These are phyloP conservation scores for Ceratobasidium theobromae DNA, from an alignment of 1,284 basidiomycete genomes.

Conservation along the genomic window DNA sequence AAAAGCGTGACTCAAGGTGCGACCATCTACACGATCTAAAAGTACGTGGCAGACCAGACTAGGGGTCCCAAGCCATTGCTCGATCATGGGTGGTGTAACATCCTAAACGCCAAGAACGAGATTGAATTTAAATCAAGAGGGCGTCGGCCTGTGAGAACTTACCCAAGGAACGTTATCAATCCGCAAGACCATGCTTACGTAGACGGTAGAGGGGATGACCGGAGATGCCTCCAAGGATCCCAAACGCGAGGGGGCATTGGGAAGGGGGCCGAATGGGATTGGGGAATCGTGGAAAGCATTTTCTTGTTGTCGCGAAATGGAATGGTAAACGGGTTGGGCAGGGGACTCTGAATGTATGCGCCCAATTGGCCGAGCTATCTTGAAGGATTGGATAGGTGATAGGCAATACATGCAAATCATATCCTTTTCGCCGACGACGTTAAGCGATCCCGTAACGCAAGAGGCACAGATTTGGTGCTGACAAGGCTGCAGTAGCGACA, in stretches of 20 bases:
- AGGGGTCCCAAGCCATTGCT: slow-evolving; percentile 62
- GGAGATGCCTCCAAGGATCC: background rate
- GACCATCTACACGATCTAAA: slow-evolving; percentile 67
- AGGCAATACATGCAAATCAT: slow-evolving; percentile 79
- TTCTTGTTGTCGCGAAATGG: too few species aligned
- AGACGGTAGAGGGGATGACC: background rate
- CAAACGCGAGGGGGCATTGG: background rate
- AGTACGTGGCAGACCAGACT: slow-evolving; percentile 70
- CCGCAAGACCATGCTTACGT: slow-evolving; percentile 56
- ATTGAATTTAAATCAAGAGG: background rate
- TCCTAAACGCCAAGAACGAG: slow-evolving; percentile 52
- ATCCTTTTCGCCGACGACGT: slow-evolving; percentile 81
- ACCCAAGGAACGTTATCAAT: slow-evolving; percentile 87
- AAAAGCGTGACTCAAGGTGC: slow-evolving; percentile 77
- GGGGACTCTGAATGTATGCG: slow-evolving; percentile 9
- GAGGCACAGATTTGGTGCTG: slow-evolving; percentile 70
- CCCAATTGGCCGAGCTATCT: slow-evolving; percentile 36
- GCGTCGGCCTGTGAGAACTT: slow-evolving; percentile 39
- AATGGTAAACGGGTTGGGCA: too few species aligned
- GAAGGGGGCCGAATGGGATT: background rate
- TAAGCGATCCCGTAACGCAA: slow-evolving; percentile 76
- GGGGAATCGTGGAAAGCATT: background rate
- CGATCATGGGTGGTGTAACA: slow-evolving; percentile 71
- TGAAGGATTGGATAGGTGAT: slow-evolving; percentile 65
- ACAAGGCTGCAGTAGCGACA: slow-evolving; percentile 71